Conservation (phyloP, 2,329 filamentous ascomycete genomes). For the Fusarium virguliforme region DNA sequence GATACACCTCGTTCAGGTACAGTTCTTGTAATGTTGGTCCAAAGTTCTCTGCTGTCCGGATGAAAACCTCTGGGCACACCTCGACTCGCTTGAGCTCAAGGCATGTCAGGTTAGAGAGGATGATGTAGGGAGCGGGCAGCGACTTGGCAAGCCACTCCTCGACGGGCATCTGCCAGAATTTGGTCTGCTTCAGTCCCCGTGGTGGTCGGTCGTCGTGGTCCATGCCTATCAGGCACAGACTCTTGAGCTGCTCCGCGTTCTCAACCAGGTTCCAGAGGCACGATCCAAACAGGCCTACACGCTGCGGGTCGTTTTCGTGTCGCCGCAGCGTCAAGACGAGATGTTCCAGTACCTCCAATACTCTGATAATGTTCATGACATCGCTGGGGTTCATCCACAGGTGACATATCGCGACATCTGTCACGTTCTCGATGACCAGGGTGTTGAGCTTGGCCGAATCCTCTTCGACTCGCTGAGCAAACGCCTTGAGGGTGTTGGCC, state of each 20-base stretch:
- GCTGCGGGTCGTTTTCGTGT: slow-evolving; percentile 58
- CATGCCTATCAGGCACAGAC: slow-evolving; percentile 65
- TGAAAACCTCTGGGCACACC: slow-evolving; percentile 57
- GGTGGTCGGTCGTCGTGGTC: slow-evolving; percentile 60
- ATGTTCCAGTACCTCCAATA: slow-evolving; percentile 61
- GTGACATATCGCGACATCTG: slow-evolving; percentile 64
- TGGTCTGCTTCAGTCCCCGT: slow-evolving; percentile 58
- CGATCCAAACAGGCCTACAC: slow-evolving; percentile 59
- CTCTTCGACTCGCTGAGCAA: slow-evolving; percentile 63
- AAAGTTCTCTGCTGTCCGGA: slow-evolving; percentile 56
- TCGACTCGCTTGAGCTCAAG: slow-evolving; percentile 64
- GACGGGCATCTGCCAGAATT: slow-evolving; percentile 55
- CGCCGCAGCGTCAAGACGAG: slow-evolving; percentile 65
- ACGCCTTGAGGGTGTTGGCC: slow-evolving; percentile 67
- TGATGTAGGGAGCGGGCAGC: slow-evolving; percentile 57
- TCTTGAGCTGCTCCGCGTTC: slow-evolving; percentile 62
- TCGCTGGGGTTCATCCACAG: slow-evolving; percentile 69
- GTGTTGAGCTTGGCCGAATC: slow-evolving; percentile 61
- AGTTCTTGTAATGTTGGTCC: slow-evolving; percentile 61
- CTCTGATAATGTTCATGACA: slow-evolving; percentile 64
- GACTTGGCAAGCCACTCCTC: slow-evolving; percentile 61
- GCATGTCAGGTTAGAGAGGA: slow-evolving; percentile 58
- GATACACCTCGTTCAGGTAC: slow-evolving; percentile 63
- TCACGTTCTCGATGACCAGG: slow-evolving; percentile 67
- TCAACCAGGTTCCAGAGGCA: slow-evolving; percentile 68